phyloP scores from a whole-genome alignment of 495 filamentous ascomycete species.

The Aspergillus olivimuriae region DNA sequence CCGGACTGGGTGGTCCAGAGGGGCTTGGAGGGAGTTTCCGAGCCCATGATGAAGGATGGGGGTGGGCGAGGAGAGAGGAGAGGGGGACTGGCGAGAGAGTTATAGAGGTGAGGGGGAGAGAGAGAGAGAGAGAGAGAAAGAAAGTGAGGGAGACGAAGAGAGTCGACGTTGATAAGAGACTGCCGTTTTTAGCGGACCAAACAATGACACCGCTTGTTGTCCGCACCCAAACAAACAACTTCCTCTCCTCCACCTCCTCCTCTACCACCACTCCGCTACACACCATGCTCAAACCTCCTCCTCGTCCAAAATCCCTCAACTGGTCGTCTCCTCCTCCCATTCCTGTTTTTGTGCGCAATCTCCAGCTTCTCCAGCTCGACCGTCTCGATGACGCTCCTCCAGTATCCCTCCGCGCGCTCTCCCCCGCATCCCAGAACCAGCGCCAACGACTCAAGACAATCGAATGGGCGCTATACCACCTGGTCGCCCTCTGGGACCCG shows the following conservation, averaged over 20 bases:
- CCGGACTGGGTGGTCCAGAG: slow-evolving; percentile 26
- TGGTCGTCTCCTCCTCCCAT: slow-evolving; percentile 46
- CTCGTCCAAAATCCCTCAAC: slow-evolving; percentile 28
- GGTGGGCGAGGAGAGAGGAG: slow-evolving; percentile 4
- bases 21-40: slow-evolving; percentile 18
- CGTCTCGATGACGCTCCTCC: slow-evolving; percentile 68
- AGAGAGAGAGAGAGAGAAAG: slow-evolving; percentile 8
- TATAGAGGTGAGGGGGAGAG: background rate
- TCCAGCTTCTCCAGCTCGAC: slow-evolving; percentile 74
- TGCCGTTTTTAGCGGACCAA: no score
- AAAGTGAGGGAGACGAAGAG: no score
- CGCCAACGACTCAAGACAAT: slow-evolving; percentile 70
- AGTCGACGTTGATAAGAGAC: no score
- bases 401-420: slow-evolving; percentile 58
- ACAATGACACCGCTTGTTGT: no score
- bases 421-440: slow-evolving; percentile 63
- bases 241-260: background rate
- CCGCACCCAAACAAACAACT: no score
- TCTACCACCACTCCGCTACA: background rate
- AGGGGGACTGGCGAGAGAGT: background rate
- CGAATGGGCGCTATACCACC: slow-evolving; percentile 79
- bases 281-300: slow-evolving; percentile 21
- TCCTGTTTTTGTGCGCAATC: slow-evolving; percentile 70
- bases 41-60: slow-evolving; percentile 30
- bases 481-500: slow-evolving; percentile 77